Percentiles rank a stretch among this genome's conserved stretches.
Evolutionary conservation across 2,329 filamentous ascomycete species (phyloP).

Genomic region (Huntiella decipiens): DNA sequence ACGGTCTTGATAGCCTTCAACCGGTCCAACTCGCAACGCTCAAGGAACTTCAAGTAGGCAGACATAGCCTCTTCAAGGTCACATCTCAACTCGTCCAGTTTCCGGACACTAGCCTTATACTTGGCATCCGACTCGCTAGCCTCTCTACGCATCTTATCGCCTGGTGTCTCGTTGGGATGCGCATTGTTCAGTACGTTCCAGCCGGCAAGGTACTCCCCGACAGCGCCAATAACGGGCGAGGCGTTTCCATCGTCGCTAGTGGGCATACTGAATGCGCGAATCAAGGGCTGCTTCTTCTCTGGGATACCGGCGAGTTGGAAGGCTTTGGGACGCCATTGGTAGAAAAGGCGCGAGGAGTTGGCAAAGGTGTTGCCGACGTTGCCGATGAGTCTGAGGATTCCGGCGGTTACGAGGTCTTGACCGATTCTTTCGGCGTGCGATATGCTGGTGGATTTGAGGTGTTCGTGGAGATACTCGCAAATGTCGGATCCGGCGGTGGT

Average conservation of each 20-base stretch:
- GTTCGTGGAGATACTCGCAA: constrained; percentile 80
- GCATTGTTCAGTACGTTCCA: constrained; percentile 57
- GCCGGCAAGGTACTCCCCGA: constrained; percentile 74
- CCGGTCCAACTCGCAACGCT: constrained; percentile 88
- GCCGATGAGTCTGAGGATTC: constrained; percentile 76
- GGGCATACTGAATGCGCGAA: constrained; percentile 55
- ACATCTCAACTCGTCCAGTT: constrained; percentile 78
- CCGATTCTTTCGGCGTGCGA: constrained; percentile 88
- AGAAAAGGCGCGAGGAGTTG: constrained; percentile 93
- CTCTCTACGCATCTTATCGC: constrained; percentile 72
- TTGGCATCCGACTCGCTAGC: constrained; percentile 78
- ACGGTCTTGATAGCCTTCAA: constrained; percentile 97
- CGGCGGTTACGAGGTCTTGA: constrained; percentile 72
- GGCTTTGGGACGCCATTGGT: constrained; percentile 87
- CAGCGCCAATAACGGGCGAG: constrained; percentile 61
- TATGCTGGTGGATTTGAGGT: constrained; percentile 67
- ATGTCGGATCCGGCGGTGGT: constrained; percentile 84
- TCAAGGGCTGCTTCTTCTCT: constrained; percentile 60
- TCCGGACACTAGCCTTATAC: constrained; percentile 73
- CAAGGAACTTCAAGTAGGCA: constrained; percentile 82
- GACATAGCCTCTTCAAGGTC: constrained; percentile 92
- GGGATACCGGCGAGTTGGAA: constrained; percentile 77
- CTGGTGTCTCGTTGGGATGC: constrained; percentile 73
- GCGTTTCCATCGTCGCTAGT: constrained; percentile 31
- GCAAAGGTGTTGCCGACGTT: constrained; percentile 92